Conservation (phyloP, 768 basidiomycete genomes). For the Baorangia bicolor region DNA sequence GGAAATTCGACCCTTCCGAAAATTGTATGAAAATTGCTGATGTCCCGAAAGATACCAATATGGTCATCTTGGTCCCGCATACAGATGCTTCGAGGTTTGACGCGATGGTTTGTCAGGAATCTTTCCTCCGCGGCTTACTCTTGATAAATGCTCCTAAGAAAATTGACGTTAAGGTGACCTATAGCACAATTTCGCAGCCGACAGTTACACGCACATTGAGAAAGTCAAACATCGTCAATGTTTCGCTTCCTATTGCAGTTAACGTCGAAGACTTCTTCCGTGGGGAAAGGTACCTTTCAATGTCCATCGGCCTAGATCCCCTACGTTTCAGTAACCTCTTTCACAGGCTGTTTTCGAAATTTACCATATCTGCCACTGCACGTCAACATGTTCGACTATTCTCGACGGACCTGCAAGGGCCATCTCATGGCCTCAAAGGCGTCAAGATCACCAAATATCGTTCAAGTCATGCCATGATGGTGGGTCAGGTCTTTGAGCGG, state of each 20-base stretch:
- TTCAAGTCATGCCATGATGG: conserved; percentile 47
- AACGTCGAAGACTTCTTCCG: conserved; percentile 98
- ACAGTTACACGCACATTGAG: conserved; percentile 51
- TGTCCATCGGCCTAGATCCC: background rate
- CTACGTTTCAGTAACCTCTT: background rate
- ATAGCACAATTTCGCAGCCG: conserved; percentile 57
- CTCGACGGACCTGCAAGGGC: conserved; percentile 53
- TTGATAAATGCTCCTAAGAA: conserved; percentile 44
- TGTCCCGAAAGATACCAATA: conserved; percentile 43
- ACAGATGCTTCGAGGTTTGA: conserved; percentile 60
- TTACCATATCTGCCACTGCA: conserved; percentile 81
- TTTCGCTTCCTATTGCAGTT: conserved; percentile 81
- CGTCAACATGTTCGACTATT: conserved; percentile 77
- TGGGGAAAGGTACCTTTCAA: conserved; percentile 56
- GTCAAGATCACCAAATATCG: conserved; percentile 53
- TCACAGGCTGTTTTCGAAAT: conserved; percentile 82
- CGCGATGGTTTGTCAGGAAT: conserved; percentile 50
- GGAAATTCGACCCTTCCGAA: conserved; percentile 38
- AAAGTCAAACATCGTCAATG: conserved; percentile 55
- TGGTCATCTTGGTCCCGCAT: conserved; percentile 62
- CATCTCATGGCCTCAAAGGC: conserved; percentile 43
- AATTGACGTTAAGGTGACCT: conserved; percentile 67
- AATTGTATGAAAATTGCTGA: conserved; percentile 48
- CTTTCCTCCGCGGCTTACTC: background rate
- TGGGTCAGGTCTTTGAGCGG: conserved; percentile 31